Base-by-base conservation (phyloP, 352 stramenopile genomes). In the Phytophthora brassicae region DNA sequence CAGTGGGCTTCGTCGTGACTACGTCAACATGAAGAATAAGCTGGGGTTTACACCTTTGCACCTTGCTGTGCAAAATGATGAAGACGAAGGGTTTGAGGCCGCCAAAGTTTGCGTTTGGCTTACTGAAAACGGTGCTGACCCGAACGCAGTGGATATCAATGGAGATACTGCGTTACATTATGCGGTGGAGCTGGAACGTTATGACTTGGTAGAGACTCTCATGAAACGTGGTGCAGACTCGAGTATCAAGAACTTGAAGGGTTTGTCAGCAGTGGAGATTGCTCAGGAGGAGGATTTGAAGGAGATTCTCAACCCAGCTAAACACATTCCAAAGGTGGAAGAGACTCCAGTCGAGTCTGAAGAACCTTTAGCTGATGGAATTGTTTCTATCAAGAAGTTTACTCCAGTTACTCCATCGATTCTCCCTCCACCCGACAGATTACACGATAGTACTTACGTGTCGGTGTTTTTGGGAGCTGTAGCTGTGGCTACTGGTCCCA, bases 11-110 rank as follows among this genome's bases (percentile, higher is more conserved):
- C 85, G 90, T 24, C 81, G 84, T 49, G 83, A 94, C 47, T 92
- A 95, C 49, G 76, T 96, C 22, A 91, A 91, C 67, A 86, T 93
- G 80, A 88, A 86, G 62, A 96, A 97, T 77, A 90, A 90, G 49
- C 52, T 77, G 11, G 85, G 86, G 19, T 92, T 94, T 52, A 89
- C 83, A 5, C 81, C 83, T 3, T 72, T 95, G 46, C 87, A 95
- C 41, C 61, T 94, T 16, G 77, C 77, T 3, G 83, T 95, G 11
- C 87, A 95, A 65, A 95, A 95, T 60, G 82, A 93, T 29, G 87
- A 95, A 53, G 86, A 95, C 43, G 87, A 95, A 70, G 87, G 87
- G n/a, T 94, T 95, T 38, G 87, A 94, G 48, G 87, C 87, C 9
- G 85, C 84, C 12, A 95, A 95, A 70, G 83, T 92, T 7, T 80